Conservation (phyloP, 441 rosid species). For the Pelargonium myrrhifolium region DNA sequence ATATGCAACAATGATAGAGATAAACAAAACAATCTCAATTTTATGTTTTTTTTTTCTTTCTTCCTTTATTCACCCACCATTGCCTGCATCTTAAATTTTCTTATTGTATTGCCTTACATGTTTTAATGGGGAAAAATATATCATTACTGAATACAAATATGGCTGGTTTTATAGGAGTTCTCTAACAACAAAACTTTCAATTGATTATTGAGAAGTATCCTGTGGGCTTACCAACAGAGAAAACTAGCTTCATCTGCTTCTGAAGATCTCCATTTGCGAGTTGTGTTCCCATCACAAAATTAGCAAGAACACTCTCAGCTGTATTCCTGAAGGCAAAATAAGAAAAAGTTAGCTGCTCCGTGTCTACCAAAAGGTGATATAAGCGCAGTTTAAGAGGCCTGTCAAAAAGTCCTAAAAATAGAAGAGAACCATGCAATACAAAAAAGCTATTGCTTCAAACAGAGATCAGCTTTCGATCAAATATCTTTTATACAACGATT, state of each 20-base stretch:
- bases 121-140: not conserved
- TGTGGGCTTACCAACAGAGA: not conserved
- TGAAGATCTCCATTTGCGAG: not conserved
- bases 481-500: too few species aligned
- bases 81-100: too few species aligned
- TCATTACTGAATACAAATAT: not conserved
- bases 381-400: too few species aligned
- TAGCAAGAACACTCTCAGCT: not conserved
- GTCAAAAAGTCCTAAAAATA: too few species aligned
- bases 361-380: not conserved
- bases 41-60: too few species aligned
- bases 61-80: too few species aligned
- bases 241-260: not conserved
- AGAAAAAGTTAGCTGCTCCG: not conserved
- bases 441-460: too few species aligned
- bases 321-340: not conserved
- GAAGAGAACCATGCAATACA: too few species aligned
- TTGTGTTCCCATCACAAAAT: not conserved
- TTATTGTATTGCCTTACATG: not conserved
- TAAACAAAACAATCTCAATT: too few species aligned
- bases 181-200: slow-evolving; percentile 1
- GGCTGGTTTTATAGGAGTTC: not conserved
- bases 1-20: too few species aligned
- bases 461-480: too few species aligned
- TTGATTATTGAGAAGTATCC: not conserved